Evolutionary conservation across 1,284 basidiomycete species (phyloP).

Genomic region (Apiotrichum sp.): DNA sequence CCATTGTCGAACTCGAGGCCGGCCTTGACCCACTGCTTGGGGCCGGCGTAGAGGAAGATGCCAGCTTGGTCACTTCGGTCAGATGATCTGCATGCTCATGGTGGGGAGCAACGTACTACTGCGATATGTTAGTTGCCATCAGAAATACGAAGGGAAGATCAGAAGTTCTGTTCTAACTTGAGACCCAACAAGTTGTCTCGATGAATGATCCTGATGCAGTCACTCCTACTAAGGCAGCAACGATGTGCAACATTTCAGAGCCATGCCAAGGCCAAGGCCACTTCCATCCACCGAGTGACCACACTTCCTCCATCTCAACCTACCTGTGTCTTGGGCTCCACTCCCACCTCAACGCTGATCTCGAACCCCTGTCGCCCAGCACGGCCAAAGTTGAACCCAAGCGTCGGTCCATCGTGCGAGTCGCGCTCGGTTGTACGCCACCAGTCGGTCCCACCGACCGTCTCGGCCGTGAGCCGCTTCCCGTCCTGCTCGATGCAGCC

Average conservation of each 20-base stretch:
- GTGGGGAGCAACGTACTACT: conserved; percentile 4
- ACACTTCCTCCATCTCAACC: not conserved
- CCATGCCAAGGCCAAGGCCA: too few relatives aligned
- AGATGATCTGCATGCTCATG: not conserved
- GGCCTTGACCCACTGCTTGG: conserved; percentile 29
- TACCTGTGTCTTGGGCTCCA: conserved; percentile 14
- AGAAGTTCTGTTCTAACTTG: too few relatives aligned
- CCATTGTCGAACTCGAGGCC: conserved; percentile 29
- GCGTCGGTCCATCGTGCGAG: conserved; percentile 18
- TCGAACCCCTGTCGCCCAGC: conserved; percentile 14
- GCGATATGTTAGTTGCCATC: not conserved
- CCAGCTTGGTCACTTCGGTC: conserved; percentile 27
- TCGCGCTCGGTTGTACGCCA: conserved; percentile 27
- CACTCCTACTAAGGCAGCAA: too few relatives aligned
- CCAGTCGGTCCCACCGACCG: conserved; percentile 25
- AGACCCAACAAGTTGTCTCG: too few relatives aligned
- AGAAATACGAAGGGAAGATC: too few relatives aligned
- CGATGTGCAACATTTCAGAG: too few relatives aligned
- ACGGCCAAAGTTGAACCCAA: conserved; percentile 9
- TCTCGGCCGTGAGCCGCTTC: not conserved
- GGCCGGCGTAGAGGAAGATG: conserved; percentile 23
- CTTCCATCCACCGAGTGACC: too few relatives aligned
- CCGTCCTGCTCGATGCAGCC: conserved; percentile 4
- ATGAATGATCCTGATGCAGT: too few relatives aligned
- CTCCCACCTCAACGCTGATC: conserved; percentile 20